Evolutionary conservation across 495 filamentous ascomycete genomes (phyloP).

Genomic region (Haplographium delicatum): DNA sequence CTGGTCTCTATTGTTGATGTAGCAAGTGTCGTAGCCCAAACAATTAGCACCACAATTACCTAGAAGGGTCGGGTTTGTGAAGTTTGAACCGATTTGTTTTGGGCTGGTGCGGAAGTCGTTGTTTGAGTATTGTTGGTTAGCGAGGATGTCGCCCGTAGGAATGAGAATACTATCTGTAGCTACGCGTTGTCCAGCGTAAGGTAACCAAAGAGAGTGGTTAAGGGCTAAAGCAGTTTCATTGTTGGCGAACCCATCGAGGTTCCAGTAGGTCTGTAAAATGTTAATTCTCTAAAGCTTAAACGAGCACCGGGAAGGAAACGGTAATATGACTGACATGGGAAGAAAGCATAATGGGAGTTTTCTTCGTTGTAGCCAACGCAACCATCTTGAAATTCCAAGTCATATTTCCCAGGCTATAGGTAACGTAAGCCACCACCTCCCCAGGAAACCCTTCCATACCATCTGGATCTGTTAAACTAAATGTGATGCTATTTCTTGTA

Average conservation of each 20-base stretch:
- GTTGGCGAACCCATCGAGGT: conserved; percentile 73
- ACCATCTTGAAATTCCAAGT: conserved; percentile 53
- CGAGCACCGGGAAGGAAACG: background rate
- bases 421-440: conserved; percentile 71
- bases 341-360: conserved; percentile 63
- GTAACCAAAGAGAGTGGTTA: conserved; percentile 69
- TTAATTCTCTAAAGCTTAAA: background rate
- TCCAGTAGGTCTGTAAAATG: conserved; percentile 73
- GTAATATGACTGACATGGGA: conserved; percentile 34
- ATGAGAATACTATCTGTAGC: conserved; percentile 72
- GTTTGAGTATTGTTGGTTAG: conserved; percentile 51
- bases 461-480: conserved; percentile 67
- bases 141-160: conserved; percentile 69
- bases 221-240: conserved; percentile 55
- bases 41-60: conserved; percentile 67
- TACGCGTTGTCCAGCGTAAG: conserved; percentile 63
- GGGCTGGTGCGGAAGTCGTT: conserved; percentile 72
- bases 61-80: conserved; percentile 46
- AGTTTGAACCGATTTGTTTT: conserved; percentile 69
- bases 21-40: conserved; percentile 65
- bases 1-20: conserved; percentile 34
- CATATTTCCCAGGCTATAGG: conserved; percentile 52
- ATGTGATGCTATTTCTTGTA: conserved; percentile 65
- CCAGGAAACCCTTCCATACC: conserved; percentile 75
- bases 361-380: conserved; percentile 48